Base-by-base conservation (phyloP, 2,329 filamentous ascomycete genomes). In the Furcasterigmium furcatum region DNA sequence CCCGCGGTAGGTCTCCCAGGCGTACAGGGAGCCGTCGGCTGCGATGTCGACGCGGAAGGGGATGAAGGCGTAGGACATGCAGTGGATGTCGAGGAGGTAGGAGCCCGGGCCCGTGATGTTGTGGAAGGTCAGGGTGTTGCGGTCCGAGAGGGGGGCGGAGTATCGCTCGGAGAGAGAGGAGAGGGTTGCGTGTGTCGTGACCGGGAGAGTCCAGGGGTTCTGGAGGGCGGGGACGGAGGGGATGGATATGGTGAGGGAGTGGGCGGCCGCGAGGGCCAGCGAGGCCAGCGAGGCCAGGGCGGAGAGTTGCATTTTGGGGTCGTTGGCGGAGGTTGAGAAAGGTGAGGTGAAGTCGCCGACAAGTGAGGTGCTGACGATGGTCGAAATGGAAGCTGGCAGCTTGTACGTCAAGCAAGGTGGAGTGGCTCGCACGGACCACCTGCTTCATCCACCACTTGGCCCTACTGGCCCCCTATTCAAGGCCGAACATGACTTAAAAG, bases 1-100 rank as follows among this genome's bases (percentile, higher is more conserved):
- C 1, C 90, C 91, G 40, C 90, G 76, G 63, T 85, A 95, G 21
- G 90, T 95, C 72, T 92, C 88, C 85, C 88, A 94, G 22, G 84
- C 84, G 35, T 76, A 69, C 4, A 90, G 73, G 54, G 68, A 63
- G 19, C 66, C 61, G 30, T 68, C 64, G 43, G 52, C 56, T 3
- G 58, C 55, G 16, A 94, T 79, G 60, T 97, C 94, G 24, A 97
- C 79, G 38, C 92, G 78, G 63, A 95, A 73, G 10, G 90, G 87
- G 55, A 82, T 79, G 63, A 96, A 97, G 44, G 76, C 76, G 64
- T 87, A 82, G 46, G 88, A 86, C 22, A 79, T 71, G 61, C 84
- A 85, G 68, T 91, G 82, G 41, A 97, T 76, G 55, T 94, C 89
- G 40, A 87, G 82, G 6, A 97, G 79, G 64, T 96, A 96, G 47